Conservation (phyloP, 2,329 filamentous ascomycete species). For the Chrysosporium keratinophilum region DNA sequence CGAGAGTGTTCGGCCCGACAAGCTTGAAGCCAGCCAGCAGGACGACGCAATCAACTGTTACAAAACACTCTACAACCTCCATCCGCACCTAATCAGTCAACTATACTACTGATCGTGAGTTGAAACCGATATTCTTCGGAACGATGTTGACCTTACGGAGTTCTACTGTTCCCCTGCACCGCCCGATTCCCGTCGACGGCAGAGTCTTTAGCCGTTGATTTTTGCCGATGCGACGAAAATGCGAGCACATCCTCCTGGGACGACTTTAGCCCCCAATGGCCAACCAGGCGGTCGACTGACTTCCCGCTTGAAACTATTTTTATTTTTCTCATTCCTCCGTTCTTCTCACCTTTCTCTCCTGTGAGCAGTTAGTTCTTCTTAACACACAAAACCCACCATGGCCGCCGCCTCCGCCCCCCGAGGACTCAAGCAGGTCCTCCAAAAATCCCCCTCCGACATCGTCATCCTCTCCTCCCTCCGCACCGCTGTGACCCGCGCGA, state of each 20-base stretch:
- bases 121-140: neutral
- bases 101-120: neutral
- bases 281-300: neutral
- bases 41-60: no score
- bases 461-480: slow-evolving; percentile 86
- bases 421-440: slow-evolving; percentile 64
- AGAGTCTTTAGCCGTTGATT: slow-evolving; percentile 7
- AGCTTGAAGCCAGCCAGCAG: no score
- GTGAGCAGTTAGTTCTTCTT: neutral
- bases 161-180: neutral
- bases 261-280: neutral
- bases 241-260: neutral
- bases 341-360: neutral
- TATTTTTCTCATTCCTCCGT: neutral
- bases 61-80: no score
- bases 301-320: neutral
- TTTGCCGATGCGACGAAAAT: slow-evolving; percentile 4
- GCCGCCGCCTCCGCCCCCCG: slow-evolving; percentile 43
- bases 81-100: no score
- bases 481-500: slow-evolving; percentile 72
- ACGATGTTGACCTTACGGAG: neutral
- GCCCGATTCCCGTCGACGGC: neutral
- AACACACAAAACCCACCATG: slow-evolving; percentile 33
- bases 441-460: slow-evolving; percentile 68
- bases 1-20: no score